Evolutionary conservation across 2,329 filamentous ascomycete species (phyloP), one percentile per base, ranked within the genome.

Genomic region (Xylaria hypoxylon): DNA sequence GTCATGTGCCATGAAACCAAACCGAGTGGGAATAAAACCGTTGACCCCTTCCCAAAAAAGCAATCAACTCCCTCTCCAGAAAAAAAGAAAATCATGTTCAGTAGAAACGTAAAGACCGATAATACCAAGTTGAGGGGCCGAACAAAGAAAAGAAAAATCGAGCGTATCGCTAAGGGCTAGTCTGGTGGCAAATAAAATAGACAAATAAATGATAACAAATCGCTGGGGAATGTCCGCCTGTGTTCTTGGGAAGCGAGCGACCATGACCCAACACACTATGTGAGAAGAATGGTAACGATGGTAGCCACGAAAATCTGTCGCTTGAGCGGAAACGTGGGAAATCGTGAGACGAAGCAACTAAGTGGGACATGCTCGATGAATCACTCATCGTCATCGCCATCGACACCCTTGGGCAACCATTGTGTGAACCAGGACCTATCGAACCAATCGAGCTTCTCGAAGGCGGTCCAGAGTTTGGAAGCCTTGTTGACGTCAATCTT

Each of bases 401-500:
- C 31, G 19, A 15, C 19, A 45, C 42, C 15, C 6, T 47, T 77
- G 73, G 73, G 80, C 24, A 80, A 35, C 66, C 76, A 80, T 13
- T 67, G 67, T 17, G 69, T 73, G 68, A 87, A 79, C 81, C 82
- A 85, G 3, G 77, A 71, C 17, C 81, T 76, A 5, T 91, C 84
- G 69, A 97, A 89, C 93, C 94, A 97, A 72, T 91, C 92, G 42
- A 96, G 92, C 73, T 89, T 90, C 56, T 97, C 92, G 76, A 93
- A 98, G 5, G 93, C 93, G 42, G 89, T 90, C 92, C 93, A 97
- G 52, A 98, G 84, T 79, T 95, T 95, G 71, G 93, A 96, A 2
- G 94, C 93, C 83, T 97, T 98, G 84, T 97, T 97, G 78, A 98
- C 95, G 75, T 98, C 95, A 70, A 97, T 97, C 83, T 96, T 96